Percentiles rank a stretch among this genome's conserved stretches.
phyloP scores from a whole-genome alignment of 2,329 filamentous ascomycete genomes.

The Endothia cerciana region DNA sequence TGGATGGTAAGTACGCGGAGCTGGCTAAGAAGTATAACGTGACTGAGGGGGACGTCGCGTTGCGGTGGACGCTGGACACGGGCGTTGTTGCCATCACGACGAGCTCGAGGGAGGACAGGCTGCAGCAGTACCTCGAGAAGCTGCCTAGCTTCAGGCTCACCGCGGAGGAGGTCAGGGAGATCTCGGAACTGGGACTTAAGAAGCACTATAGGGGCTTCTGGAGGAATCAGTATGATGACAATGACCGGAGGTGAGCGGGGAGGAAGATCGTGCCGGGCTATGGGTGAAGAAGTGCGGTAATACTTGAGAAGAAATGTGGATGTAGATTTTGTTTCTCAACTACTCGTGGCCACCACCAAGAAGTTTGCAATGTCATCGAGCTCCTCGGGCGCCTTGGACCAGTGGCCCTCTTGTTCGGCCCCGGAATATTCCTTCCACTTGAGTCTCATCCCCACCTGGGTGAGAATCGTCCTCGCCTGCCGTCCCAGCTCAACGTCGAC shows the following conservation, averaged over 20 bases:
- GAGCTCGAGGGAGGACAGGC: slow-evolving; percentile 55
- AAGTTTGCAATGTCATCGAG: background rate
- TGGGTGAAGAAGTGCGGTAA: background rate
- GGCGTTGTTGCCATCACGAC: slow-evolving; percentile 59
- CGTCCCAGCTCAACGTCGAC: background rate
- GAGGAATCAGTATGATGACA: slow-evolving; percentile 19
- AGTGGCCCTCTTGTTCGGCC: background rate
- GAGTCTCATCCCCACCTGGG: background rate
- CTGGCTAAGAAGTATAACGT: slow-evolving; percentile 61
- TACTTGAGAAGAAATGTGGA: background rate
- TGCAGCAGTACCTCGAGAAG: slow-evolving; percentile 55
- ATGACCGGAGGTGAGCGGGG: slow-evolving; percentile 20
- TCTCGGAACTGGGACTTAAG: slow-evolving; percentile 36
- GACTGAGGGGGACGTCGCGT: slow-evolving; percentile 56
- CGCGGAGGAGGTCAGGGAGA: slow-evolving; percentile 55
- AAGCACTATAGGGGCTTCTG: slow-evolving; percentile 27
- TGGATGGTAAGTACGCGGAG: slow-evolving; percentile 53
- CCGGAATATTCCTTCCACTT: background rate
- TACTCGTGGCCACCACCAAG: too few relatives aligned
- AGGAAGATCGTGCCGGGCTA: too few relatives aligned
- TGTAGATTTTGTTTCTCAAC: background rate
- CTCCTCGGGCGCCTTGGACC: background rate
- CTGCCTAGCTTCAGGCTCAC: slow-evolving; percentile 57
- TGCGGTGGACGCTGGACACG: slow-evolving; percentile 54
- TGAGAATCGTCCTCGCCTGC: background rate